Evolutionary conservation across 768 basidiomycete genomes (phyloP).

Genomic region (Baorangia bicolor): DNA sequence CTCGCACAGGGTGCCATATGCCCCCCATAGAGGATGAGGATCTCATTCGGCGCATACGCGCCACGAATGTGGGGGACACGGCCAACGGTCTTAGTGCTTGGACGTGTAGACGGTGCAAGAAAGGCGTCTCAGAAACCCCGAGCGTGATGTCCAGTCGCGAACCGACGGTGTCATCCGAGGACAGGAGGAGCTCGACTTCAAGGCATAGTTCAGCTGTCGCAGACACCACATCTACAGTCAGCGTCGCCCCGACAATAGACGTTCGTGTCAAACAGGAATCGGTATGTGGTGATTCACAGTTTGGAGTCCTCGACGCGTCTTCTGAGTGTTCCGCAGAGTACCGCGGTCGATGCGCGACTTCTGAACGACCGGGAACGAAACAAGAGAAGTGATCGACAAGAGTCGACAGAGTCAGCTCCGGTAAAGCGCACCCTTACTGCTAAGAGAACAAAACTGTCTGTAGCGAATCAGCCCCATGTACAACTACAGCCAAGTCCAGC

Average conservation of each 20-base stretch:
- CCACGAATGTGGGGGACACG: conserved; percentile 24
- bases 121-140: neutral
- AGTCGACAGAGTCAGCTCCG: too few relatives aligned
- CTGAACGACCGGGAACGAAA: neutral
- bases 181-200: neutral
- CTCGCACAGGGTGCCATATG: conserved; percentile 30
- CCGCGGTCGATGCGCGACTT: neutral
- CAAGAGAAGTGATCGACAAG: neutral
- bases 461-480: neutral
- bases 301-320: neutral
- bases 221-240: neutral
- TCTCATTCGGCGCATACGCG: conserved; percentile 26
- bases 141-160: conserved; percentile 3
- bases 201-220: neutral
- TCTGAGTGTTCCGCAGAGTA: conserved; percentile 9
- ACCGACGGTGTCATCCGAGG: conserved; percentile 9
- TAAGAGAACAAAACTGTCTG: neutral
- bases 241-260: neutral
- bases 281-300: conserved; percentile 7
- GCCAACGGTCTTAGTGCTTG: conserved; percentile 25
- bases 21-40: conserved; percentile 29
- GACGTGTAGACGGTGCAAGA: conserved; percentile 35
- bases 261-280: conserved; percentile 1
- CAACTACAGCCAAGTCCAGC: neutral
- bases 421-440: neutral